Base-by-base conservation (phyloP, 805 yeast genomes). In the Pichia sporocuriosa region DNA sequence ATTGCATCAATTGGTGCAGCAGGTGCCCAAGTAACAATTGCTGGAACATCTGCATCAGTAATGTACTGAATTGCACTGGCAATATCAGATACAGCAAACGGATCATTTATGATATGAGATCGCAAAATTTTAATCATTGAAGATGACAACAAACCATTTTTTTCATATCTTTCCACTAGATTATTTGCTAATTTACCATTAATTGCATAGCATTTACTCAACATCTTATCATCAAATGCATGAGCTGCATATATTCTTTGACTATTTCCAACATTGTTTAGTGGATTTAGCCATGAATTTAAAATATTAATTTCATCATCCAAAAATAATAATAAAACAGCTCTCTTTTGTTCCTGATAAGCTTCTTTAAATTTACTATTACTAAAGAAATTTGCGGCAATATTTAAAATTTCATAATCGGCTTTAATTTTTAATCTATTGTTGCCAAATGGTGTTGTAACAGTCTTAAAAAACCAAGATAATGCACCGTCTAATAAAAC, bases 1-100 rank as follows among this genome's bases (percentile, higher is more conserved):
- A 93, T 87, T 1, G 95, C 79, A 53, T 84, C 88, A 36, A 90
- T 70, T 3, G 97, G 97, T 12, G 85, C 69, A 22, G 81, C 74
- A 0, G 87, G 77, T 17, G 71, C 69, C 95, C 95, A 89, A 54
- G 79, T 78, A 55, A 47, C 55, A 25, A 57, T 48, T 20, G 46
- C 48, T 6, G 52, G 43, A 15, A 48, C 37, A 12, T 42, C 42
- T 9, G 39, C 40, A 24, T 52, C 56, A 36, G 72, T 52, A 43
- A 75, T 69, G 53, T 72, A 78, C 46, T 70, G 70, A 19, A 84
- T 73, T 1, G 86, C 83, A 25, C 71, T 75, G 0, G 85, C 73
- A 38, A 72, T 72, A 27, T 61, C 59, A 16, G 76, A 61, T 0
- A 85, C 80, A 9, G 68, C 68, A 22, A 80, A 56, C 3, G 97